Conservation (phyloP, 1,284 basidiomycete genomes). For the Leccinum griseonigrum region DNA sequence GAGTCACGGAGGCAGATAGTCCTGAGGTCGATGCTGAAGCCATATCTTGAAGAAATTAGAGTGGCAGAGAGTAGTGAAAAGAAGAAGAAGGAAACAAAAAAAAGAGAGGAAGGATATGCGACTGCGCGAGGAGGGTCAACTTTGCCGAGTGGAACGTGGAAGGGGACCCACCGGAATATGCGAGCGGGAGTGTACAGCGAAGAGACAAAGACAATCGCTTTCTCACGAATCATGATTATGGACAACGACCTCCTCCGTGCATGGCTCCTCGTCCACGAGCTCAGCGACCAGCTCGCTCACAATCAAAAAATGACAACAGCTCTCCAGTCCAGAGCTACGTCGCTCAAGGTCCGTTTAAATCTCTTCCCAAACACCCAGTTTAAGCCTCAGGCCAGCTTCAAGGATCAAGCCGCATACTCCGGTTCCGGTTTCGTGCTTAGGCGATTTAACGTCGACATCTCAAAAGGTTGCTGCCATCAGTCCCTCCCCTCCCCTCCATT, state of each 20-base stretch:
- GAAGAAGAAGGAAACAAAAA: neutral
- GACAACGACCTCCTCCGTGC: conserved; percentile 74
- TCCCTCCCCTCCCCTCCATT: neutral
- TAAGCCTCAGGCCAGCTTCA: conserved; percentile 13
- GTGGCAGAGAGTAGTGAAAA: conserved; percentile 1
- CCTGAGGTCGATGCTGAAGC: conserved; percentile 60
- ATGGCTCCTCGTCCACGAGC: conserved; percentile 79
- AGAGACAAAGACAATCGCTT: neutral
- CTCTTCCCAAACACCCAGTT: conserved; percentile 1
- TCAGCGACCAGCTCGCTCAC: conserved; percentile 82
- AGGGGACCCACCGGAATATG: neutral
- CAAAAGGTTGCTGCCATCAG: conserved; percentile 61
- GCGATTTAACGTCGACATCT: conserved; percentile 92
- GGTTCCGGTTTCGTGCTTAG: conserved; percentile 81
- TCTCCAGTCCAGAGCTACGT: conserved; percentile 73
- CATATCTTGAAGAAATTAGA: conserved; percentile 35
- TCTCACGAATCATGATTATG: conserved; percentile 37
- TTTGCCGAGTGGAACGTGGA: conserved; percentile 33
- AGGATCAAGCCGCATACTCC: conserved; percentile 80
- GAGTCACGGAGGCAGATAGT: conserved; percentile 92
- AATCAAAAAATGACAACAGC: conserved; percentile 79
- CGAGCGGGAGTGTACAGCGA: neutral
- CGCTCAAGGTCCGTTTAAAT: conserved; percentile 69
- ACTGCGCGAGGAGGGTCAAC: conserved; percentile 11
- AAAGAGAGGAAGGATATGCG: conserved; percentile 12